Percentiles rank a stretch among this genome's conserved stretches.
These are phyloP conservation scores for Tilletia caries DNA, from an alignment of 1,284 basidiomycete species.

Conservation along the genomic window DNA sequence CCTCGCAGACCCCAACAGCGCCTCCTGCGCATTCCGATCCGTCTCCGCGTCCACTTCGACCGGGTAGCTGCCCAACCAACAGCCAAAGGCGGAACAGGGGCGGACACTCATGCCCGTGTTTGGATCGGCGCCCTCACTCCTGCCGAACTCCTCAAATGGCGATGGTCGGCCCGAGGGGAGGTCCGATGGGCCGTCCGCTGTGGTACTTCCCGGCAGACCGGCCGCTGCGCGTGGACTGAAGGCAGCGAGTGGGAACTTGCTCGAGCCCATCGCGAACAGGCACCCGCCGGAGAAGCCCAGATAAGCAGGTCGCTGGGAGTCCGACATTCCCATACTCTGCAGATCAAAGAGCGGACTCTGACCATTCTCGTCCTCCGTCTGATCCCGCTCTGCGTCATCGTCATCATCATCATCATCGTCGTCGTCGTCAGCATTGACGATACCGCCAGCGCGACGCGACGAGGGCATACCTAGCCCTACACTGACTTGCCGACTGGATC, in stretches of 20 bases:
- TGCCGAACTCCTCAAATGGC: no score
- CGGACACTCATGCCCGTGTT: conserved; percentile 7
- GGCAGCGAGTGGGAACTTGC: conserved; percentile 38
- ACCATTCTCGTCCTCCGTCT: not conserved
- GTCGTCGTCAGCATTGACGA: not conserved
- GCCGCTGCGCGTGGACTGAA: conserved; percentile 23
- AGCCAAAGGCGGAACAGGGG: conserved; percentile 35
- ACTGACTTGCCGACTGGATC: not conserved
- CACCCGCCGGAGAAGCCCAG: conserved; percentile 42
- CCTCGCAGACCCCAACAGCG: conserved; percentile 15
- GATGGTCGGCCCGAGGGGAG: not conserved
- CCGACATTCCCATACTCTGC: conserved; percentile 10
- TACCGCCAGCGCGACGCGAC: not conserved
- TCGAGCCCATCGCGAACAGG: conserved; percentile 43
- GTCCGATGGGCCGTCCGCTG: not conserved
- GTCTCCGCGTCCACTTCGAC: conserved; percentile 22
- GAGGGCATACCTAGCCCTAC: not conserved
- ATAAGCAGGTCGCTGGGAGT: conserved; percentile 25
- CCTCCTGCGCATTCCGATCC: conserved; percentile 25
- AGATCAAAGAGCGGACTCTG: not conserved
- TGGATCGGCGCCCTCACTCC: not conserved
- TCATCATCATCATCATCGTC: not conserved
- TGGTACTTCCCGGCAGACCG: not conserved
- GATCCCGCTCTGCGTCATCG: not conserved
- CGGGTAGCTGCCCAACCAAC: conserved; percentile 42